A percentile compares a stretch with the other conserved stretches of the same genome.
phyloP scores from a whole-genome alignment of 129 eudicot genomes.

The Artemisia argyi region DNA sequence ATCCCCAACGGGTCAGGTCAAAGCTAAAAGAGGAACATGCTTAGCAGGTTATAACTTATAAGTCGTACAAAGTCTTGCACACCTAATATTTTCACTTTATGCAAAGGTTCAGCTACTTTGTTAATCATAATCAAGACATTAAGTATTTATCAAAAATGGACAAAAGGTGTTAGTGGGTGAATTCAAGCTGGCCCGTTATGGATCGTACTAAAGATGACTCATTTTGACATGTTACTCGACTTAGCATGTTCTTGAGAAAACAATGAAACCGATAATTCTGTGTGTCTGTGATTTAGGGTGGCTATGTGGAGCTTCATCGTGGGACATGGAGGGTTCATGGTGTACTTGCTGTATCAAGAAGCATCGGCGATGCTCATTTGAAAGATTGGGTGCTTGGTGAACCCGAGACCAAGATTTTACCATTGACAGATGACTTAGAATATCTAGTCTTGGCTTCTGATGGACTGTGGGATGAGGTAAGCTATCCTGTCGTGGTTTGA shows the following conservation, averaged over 20 bases:
- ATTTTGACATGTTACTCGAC: neutral
- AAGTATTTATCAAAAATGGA: neutral
- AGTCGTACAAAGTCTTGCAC: too few relatives aligned
- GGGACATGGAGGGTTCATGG: constrained; percentile 99
- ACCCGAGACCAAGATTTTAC: constrained; percentile 65
- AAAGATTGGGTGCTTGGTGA: constrained; percentile 91
- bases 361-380: constrained; percentile 94
- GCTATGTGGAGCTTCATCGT: constrained; percentile 80
- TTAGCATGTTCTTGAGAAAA: neutral
- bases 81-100: neutral
- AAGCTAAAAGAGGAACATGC: neutral
- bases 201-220: neutral
- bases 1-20: neutral
- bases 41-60: neutral
- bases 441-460: constrained; percentile 87
- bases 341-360: constrained; percentile 83
- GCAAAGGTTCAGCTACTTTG: neutral
- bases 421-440: constrained; percentile 64
- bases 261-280: neutral
- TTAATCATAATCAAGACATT: neutral
- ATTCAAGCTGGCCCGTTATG: neutral
- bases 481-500: neutral
- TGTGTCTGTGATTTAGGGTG: constrained; percentile 62
- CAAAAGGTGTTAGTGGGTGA: neutral
- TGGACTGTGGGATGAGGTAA: constrained; percentile 96